Evolutionary conservation across 2,329 filamentous ascomycete species (phyloP).

Genomic region (Tothia fuscella): DNA sequence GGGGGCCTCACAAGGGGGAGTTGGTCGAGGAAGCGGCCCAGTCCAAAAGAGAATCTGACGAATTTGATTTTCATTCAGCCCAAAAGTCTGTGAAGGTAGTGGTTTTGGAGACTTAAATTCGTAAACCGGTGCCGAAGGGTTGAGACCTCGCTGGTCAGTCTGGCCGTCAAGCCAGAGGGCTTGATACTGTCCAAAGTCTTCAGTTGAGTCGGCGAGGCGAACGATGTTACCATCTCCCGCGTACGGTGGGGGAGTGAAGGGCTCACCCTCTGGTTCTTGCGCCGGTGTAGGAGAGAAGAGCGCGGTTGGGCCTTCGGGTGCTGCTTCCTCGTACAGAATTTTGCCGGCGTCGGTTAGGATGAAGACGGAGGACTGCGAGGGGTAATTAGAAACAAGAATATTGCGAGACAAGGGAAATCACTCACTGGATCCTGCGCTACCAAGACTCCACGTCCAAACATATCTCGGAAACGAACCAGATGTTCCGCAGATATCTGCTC

Average conservation of each 20-base stretch:
- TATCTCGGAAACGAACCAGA: conserved; percentile 9
- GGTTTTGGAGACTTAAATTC: too few relatives aligned
- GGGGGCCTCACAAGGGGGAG: too few relatives aligned
- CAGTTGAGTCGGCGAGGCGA: neutral
- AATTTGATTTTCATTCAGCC: too few relatives aligned
- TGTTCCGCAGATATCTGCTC: conserved; percentile 39
- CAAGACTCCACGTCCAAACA: conserved; percentile 5
- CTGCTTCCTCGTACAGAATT: conserved; percentile 4
- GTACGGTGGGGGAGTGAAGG: conserved; percentile 7
- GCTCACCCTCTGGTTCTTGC: conserved; percentile 2
- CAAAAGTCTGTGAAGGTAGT: too few relatives aligned
- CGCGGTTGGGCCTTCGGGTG: too few relatives aligned
- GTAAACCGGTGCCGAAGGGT: neutral
- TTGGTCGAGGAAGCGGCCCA: too few relatives aligned
- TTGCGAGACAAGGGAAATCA: neutral
- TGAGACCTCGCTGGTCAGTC: neutral
- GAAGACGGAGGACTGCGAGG: conserved; percentile 1
- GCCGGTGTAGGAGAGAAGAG: conserved; percentile 3
- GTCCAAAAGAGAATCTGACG: too few relatives aligned
- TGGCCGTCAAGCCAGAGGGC: conserved; percentile 1
- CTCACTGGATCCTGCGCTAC: conserved; percentile 6
- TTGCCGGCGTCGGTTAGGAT: neutral
- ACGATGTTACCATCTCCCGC: conserved; percentile 4
- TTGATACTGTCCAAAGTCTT: neutral
- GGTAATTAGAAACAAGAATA: neutral